Conservation (phyloP, 148 eudicot genomes). For the Amaranthus palmeri region DNA sequence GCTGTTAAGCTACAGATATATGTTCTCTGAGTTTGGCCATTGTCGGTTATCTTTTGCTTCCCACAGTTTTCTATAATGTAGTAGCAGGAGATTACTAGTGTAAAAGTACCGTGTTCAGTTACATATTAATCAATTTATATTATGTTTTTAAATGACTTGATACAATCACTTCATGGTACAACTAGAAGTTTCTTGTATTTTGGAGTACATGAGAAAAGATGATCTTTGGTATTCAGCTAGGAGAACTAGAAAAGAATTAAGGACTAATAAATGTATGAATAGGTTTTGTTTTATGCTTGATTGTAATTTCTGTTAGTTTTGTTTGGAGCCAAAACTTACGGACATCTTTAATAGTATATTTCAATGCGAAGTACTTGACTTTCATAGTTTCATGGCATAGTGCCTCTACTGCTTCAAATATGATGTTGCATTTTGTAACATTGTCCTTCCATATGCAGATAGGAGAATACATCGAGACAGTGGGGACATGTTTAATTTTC, state of each 20-base stretch:
- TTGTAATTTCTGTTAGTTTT: no score
- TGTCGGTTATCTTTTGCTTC: neutral
- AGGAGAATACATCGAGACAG: constrained; percentile 78
- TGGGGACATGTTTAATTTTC: constrained; percentile 79
- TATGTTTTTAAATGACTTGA: neutral
- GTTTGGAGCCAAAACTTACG: no score
- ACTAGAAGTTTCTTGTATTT: neutral
- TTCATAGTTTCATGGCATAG: neutral
- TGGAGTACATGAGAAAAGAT: neutral
- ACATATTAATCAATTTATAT: no score
- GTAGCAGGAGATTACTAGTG: no score
- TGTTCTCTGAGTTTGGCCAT: neutral
- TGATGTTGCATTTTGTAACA: neutral
- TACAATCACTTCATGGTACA: neutral
- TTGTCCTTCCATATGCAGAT: constrained; percentile 34
- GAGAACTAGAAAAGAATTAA: neutral
- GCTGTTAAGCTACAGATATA: neutral
- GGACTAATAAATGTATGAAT: no score
- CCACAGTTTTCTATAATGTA: neutral
- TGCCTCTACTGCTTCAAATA: neutral
- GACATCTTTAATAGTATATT: neutral
- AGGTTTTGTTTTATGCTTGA: no score
- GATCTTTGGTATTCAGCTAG: neutral
- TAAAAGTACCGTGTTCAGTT: no score
- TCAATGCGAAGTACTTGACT: neutral